Evolutionary conservation across 768 basidiomycete genomes (phyloP).

Genomic region (Pisolithus marmoratus): DNA sequence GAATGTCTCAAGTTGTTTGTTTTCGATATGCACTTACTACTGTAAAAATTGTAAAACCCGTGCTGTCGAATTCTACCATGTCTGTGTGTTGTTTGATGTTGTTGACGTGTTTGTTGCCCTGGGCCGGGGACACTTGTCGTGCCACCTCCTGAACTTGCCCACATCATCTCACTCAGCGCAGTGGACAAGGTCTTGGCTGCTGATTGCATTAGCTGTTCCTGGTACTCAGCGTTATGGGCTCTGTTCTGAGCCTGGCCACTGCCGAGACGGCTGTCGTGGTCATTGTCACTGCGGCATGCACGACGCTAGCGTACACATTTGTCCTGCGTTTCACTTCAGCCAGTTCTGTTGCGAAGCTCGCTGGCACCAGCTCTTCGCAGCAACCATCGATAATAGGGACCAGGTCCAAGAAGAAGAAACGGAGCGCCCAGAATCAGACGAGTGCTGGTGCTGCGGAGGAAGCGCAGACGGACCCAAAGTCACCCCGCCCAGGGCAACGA

Average conservation of each 20-base stretch:
- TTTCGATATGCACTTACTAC: not conserved
- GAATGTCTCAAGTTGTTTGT: not conserved
- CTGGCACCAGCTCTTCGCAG: not conserved
- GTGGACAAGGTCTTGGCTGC: too few relatives aligned
- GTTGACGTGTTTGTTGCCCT: slow-evolving; percentile 19
- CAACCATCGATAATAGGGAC: slow-evolving; percentile 3
- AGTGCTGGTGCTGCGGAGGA: slow-evolving; percentile 8
- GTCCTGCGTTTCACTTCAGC: slow-evolving; percentile 8
- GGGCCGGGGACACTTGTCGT: too few relatives aligned
- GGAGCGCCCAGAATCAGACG: slow-evolving; percentile 13
- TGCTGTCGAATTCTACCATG: not conserved
- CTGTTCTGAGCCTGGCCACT: slow-evolving; percentile 39
- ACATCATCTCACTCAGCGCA: too few relatives aligned
- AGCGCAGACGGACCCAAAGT: slow-evolving; percentile 7
- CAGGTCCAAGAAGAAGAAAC: slow-evolving; percentile 29
- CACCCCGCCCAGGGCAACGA: slow-evolving; percentile 7
- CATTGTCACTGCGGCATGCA: slow-evolving; percentile 28
- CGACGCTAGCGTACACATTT: slow-evolving; percentile 39
- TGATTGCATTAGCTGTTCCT: not conserved
- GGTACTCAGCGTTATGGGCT: slow-evolving; percentile 35
- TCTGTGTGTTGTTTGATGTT: slow-evolving; percentile 15
- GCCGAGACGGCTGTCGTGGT: slow-evolving; percentile 32
- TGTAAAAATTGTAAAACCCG: slow-evolving; percentile 4
- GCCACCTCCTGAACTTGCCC: not conserved
- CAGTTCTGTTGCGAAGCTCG: not conserved